phyloP scores from a whole-genome alignment of 306 rosid genomes.

The Morella rubra region DNA sequence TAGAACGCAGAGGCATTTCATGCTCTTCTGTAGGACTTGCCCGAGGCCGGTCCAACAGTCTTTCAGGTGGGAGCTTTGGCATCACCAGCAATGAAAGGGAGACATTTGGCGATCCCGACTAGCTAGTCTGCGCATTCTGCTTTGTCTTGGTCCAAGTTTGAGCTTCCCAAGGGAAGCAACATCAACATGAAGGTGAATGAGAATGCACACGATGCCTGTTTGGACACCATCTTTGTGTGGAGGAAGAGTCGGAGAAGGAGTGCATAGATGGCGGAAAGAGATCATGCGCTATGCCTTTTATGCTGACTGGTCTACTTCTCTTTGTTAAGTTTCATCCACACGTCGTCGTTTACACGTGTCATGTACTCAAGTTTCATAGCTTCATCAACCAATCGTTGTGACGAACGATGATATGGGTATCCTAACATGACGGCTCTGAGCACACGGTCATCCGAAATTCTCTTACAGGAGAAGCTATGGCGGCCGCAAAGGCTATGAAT shows the following conservation, averaged over 20 bases:
- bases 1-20: conserved; percentile 65
- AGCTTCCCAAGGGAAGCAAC: conserved; percentile 37
- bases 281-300: not conserved
- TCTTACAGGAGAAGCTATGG: too few species aligned
- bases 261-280: conserved; percentile 2
- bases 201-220: conserved; percentile 7
- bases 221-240: conserved; percentile 28
- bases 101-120: conserved; percentile 48
- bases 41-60: conserved; percentile 74
- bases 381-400: too few species aligned
- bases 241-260: not conserved
- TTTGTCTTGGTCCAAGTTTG: conserved; percentile 60
- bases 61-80: conserved; percentile 58
- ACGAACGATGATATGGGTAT: too few species aligned
- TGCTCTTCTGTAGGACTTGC: conserved; percentile 49
- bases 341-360: not conserved
- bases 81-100: conserved; percentile 55
- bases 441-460: too few species aligned
- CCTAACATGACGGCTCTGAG: too few species aligned
- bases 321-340: too few species aligned
- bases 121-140: conserved; percentile 64
- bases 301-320: not conserved
- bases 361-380: not conserved
- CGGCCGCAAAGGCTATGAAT: too few species aligned
- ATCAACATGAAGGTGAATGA: conserved; percentile 23